Percentiles rank a stretch among this genome's conserved stretches.
These are phyloP conservation scores for Coemansia sp. DNA, from an alignment of 192 early-diverging fungal genomes.

Conservation along the genomic window DNA sequence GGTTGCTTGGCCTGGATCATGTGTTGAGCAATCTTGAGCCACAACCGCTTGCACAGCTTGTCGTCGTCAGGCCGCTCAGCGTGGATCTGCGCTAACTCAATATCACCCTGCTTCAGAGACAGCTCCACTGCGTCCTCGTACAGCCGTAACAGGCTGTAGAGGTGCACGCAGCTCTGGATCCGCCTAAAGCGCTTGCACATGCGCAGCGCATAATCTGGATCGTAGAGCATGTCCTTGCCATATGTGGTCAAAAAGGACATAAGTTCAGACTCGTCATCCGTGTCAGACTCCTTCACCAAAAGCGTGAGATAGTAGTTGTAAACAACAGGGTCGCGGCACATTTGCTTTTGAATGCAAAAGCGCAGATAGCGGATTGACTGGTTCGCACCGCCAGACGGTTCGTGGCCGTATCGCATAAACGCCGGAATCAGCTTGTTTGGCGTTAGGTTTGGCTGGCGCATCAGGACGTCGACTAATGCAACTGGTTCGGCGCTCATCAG, in stretches of 20 bases:
- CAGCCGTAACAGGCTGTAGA: slow-evolving; percentile 84
- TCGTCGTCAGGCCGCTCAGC: slow-evolving; percentile 92
- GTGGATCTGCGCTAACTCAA: slow-evolving; percentile 88
- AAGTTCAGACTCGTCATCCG: slow-evolving; percentile 66
- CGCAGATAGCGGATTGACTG: slow-evolving; percentile 88
- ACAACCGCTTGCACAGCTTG: slow-evolving; percentile 79
- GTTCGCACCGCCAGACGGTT: slow-evolving; percentile 51
- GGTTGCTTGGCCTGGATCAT: slow-evolving; percentile 82
- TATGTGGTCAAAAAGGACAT: slow-evolving; percentile 70
- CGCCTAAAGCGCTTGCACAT: slow-evolving; percentile 82
- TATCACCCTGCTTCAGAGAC: slow-evolving; percentile 78
- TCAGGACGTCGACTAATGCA: slow-evolving; percentile 85
- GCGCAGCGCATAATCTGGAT: slow-evolving; percentile 88
- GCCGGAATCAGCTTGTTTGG: slow-evolving; percentile 85
- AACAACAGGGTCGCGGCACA: slow-evolving; percentile 82
- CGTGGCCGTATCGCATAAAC: slow-evolving; percentile 77
- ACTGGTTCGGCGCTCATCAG: slow-evolving; percentile 84
- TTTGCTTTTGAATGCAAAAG: slow-evolving; percentile 73
- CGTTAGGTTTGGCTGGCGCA: slow-evolving; percentile 78
- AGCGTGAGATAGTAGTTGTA: slow-evolving; percentile 89
- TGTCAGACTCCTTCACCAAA: slow-evolving; percentile 32
- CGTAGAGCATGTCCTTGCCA: slow-evolving; percentile 79
- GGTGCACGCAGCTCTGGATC: slow-evolving; percentile 83
- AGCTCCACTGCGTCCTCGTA: slow-evolving; percentile 92
- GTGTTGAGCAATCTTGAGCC: slow-evolving; percentile 92